These are phyloP conservation scores for Trypanosoma lewisi DNA, from an alignment of 208 protist genomes.

Conservation along the genomic window DNA sequence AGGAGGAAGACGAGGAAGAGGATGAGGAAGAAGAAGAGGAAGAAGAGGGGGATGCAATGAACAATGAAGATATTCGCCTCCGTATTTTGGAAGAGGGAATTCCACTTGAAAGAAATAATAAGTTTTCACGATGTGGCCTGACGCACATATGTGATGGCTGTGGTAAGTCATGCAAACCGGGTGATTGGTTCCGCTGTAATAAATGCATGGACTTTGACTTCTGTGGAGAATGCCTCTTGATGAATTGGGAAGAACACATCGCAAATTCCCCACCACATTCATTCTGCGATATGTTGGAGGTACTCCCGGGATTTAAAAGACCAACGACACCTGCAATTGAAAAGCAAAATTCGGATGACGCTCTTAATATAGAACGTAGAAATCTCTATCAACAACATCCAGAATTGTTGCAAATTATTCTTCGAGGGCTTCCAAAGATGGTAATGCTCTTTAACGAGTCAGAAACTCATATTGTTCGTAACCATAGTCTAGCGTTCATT, in stretches of 20 bases:
- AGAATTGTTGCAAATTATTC: constrained; percentile 43
- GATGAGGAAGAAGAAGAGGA: constrained; percentile 28
- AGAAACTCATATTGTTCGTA: constrained; percentile 46
- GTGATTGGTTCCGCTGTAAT: constrained; percentile 86
- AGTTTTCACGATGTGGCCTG: constrained; percentile 27
- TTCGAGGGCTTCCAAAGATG: constrained; percentile 56
- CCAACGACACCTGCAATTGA: not conserved
- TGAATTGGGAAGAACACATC: constrained; percentile 39
- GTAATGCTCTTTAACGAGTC: constrained; percentile 57
- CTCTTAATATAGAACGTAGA: constrained; percentile 23
- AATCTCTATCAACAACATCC: constrained; percentile 44
- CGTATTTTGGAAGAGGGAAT: constrained; percentile 34
- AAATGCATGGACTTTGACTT: constrained; percentile 70
- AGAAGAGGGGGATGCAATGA: constrained; percentile 31
- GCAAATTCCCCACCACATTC: constrained; percentile 32
- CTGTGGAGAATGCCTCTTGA: constrained; percentile 64
- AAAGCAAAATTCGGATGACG: constrained; percentile 1
- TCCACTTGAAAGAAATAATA: constrained; percentile 31
- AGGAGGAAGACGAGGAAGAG: constrained; percentile 20
- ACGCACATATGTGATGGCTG: constrained; percentile 68
- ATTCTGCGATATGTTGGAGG: constrained; percentile 75
- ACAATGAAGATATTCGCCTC: constrained; percentile 41
- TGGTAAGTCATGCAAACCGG: constrained; percentile 33
- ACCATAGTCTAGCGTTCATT: constrained; percentile 53
- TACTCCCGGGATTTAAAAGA: not conserved